Evolutionary conservation across 805 yeast species (phyloP), one percentile per base, ranked within the genome.

Genomic region (Candida nonsorbophila): DNA sequence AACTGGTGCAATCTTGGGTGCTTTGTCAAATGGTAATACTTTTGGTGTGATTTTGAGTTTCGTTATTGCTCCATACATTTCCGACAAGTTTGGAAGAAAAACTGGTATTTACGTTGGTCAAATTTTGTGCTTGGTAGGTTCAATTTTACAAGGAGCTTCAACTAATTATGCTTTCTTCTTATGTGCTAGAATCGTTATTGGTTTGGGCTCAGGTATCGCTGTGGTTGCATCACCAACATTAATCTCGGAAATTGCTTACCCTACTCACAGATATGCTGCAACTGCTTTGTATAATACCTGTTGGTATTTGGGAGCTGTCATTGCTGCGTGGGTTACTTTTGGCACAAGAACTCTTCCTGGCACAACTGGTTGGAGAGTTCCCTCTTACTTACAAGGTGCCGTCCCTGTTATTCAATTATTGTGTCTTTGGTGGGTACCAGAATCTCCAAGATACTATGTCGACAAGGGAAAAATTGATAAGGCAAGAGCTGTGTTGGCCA

Each of bases 231-330:
- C 70, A 12, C 73, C 77, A 6, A 35, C 72, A 7, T 50, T 69
- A 42, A 55, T 70, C 22, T 56, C 75, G 4, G 78, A 73, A 39
- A 35, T 69, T 13, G 49, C 74, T 2, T 71, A 56, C 39, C 77
- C 77, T 14, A 41, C 47, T 9, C 66, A 59, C 27, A 49, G 73
- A 41, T 52, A 55, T 25, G 47, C 57, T 22, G 36, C 53, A 23
- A 63, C 72, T 14, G 32, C 74, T 11, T 48, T 61, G 28, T 72
- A 58, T 51, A 71, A 70, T 47, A 56, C 63, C 12, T 61, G 62
- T 34, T 69, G 73, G 74, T 68, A 65, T 40, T 40, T 68, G 17
- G 77, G 77, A 25, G 70, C 73, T n/a, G 42, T 69, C 29, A 43
- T 71, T 25, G 71, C 77, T 6, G 70, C 72, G 17, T 64, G 71